A percentile compares a stretch with the other conserved stretches of the same genome.
phyloP scores from a whole-genome alignment of 2,329 filamentous ascomycete genomes.

The Geosmithia morbida region DNA sequence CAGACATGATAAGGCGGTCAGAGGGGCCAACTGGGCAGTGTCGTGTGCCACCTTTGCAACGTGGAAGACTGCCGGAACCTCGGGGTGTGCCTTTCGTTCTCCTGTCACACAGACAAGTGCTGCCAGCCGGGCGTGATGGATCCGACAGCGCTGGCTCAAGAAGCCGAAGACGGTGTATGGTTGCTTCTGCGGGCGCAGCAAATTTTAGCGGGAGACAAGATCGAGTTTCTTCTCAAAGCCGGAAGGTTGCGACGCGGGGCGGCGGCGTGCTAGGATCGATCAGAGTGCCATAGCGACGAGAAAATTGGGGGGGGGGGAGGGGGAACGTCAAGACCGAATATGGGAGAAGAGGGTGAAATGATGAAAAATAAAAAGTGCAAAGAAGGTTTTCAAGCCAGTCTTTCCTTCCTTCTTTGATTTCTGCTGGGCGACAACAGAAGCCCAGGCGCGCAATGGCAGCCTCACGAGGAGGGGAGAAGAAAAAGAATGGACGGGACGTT shows the following conservation, averaged over 20 bases:
- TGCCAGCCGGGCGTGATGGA: not conserved
- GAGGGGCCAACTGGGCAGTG: not conserved
- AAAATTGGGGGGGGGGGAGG: no score
- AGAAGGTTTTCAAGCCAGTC: not conserved
- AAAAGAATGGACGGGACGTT: slow-evolving; percentile 1
- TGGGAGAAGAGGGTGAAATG: not conserved
- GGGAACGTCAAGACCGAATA: not conserved
- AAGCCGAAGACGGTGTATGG: not conserved
- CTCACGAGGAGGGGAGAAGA: slow-evolving; percentile 1
- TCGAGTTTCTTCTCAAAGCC: slow-evolving; percentile 4
- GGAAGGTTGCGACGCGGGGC: slow-evolving; percentile 3
- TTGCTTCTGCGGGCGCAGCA: not conserved
- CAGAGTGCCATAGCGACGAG: slow-evolving; percentile 2
- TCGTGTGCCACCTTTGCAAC: not conserved
- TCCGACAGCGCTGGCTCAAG: not conserved
- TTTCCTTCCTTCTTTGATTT: not conserved
- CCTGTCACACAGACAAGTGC: not conserved
- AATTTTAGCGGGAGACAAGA: not conserved
- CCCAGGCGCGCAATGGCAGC: slow-evolving; percentile 4
- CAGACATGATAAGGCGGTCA: slow-evolving; percentile 15
- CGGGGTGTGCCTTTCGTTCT: not conserved
- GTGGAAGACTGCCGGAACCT: not conserved
- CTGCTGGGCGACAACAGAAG: not conserved
- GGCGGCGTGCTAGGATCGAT: not conserved
- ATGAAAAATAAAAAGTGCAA: not conserved